phyloP scores from a whole-genome alignment of 1,284 basidiomycete species.

The Apiotrichum brassicae region DNA sequence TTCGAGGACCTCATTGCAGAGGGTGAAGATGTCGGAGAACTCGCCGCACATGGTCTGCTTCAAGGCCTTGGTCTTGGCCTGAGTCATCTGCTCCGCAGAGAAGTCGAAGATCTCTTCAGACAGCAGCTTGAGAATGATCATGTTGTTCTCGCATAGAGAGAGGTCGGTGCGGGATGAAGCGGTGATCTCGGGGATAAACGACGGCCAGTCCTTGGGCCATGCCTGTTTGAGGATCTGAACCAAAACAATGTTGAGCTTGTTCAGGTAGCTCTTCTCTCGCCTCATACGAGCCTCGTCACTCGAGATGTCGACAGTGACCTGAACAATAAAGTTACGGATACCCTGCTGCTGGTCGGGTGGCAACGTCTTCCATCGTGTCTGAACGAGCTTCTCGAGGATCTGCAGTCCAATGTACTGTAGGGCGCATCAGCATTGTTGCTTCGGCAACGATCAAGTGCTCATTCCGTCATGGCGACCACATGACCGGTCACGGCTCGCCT shows the following conservation, averaged over 20 bases:
- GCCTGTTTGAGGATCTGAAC: constrained; percentile 99
- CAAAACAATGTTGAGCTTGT: constrained; percentile 94
- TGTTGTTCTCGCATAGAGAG: constrained; percentile 98
- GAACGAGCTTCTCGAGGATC: constrained; percentile 90
- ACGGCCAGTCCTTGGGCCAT: constrained; percentile 99
- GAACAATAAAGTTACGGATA: constrained; percentile 95
- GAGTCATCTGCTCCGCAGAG: constrained; percentile 98
- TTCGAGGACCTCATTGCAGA: constrained; percentile 92
- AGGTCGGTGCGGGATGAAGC: constrained; percentile 95
- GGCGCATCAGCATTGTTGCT: neutral
- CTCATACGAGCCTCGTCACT: constrained; percentile 80
- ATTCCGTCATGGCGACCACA: too few relatives aligned
- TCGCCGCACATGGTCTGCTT: constrained; percentile 98
- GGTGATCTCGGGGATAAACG: constrained; percentile 95
- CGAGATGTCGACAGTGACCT: constrained; percentile 83
- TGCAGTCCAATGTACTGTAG: constrained; percentile 84
- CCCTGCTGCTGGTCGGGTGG: constrained; percentile 91
- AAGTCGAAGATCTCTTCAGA: constrained; percentile 99
- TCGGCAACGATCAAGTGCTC: too few relatives aligned
- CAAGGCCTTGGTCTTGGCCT: constrained; percentile 92
- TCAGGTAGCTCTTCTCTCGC: constrained; percentile 90
- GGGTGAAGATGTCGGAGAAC: constrained; percentile 92
- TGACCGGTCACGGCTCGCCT: too few relatives aligned
- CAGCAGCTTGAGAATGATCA: constrained; percentile 95
- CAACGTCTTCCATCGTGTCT: constrained; percentile 90